Evolutionary conservation across 352 stramenopile species (phyloP).

Genomic region (Hyaloperonospora brassicae): DNA sequence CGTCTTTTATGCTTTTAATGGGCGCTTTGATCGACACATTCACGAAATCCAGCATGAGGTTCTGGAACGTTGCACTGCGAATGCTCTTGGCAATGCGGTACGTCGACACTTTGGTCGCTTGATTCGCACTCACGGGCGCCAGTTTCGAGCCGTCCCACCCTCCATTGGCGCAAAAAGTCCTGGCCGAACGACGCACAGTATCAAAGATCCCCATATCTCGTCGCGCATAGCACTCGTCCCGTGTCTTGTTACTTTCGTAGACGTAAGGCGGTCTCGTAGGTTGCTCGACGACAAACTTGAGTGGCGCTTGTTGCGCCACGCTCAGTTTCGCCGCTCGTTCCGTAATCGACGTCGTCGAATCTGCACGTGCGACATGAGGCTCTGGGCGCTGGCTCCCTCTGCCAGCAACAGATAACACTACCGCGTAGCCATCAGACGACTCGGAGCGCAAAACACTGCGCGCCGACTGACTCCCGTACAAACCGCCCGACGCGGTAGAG

Average conservation of each 20-base stretch:
- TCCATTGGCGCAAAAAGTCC: conserved; percentile 20
- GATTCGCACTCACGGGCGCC: conserved; percentile 2
- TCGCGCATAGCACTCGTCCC: conserved; percentile 22
- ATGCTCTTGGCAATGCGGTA: conserved; percentile 27
- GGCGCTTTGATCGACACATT: conserved; percentile 24
- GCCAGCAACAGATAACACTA: no score
- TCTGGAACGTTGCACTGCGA: conserved; percentile 27
- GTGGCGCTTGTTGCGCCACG: not conserved
- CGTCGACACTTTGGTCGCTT: conserved; percentile 30
- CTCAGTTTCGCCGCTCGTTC: conserved; percentile 5
- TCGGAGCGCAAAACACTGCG: conserved; percentile 1
- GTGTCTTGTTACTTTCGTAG: conserved; percentile 17
- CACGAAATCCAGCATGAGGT: conserved; percentile 44
- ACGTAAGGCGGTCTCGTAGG: conserved; percentile 15
- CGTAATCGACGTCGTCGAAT: no score
- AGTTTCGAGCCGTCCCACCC: conserved; percentile 12
- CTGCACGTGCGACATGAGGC: no score
- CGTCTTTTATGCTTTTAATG: conserved; percentile 22
- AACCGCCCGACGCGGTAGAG: not conserved
- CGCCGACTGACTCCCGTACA: conserved; percentile 4
- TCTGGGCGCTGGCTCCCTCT: no score
- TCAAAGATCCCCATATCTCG: conserved; percentile 32
- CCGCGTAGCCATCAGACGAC: no score
- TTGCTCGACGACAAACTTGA: conserved; percentile 13
- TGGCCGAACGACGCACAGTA: conserved; percentile 11